Evolutionary conservation across 371 early-diverging fungal genomes (phyloP), one percentile per base, ranked within the genome.

Genomic region (Synchytrium microbalum): DNA sequence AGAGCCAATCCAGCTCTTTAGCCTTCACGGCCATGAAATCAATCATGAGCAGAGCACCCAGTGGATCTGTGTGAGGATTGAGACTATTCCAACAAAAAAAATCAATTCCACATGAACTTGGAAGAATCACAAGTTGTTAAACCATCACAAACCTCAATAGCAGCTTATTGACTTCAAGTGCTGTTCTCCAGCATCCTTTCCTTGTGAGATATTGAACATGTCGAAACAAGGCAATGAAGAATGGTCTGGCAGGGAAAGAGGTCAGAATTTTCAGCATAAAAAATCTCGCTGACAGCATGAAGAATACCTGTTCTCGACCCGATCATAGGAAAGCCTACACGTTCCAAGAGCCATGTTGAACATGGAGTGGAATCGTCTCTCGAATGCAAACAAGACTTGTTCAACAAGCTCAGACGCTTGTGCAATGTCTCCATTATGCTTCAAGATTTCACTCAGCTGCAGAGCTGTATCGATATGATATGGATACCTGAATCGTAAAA

Each of bases 161-260:
- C 14, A 92, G 73, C 73, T 91, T 95, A 63, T 86, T 83, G 64
- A 92, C 85, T 73, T 93, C 95, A 64, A 93, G 87, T 3, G 90
- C 88, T 2, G 94, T 93, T 46, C 91, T 72, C 95, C 95, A 95
- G 74, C 94, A 93, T 3, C 95, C 94, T 56, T 88, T 81, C 25
- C 92, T 82, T n/a, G 88, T 79, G 64, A 92, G 65, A 67, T 87
- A 90, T 69, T 86, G 85, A 55, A 92, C 82, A 53, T 94, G 93
- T 13, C 91, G 79, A 65, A 87, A 89, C 25, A 95, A 65, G 2
- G 91, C 90, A 58, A 93, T 66, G 68, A 88, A 92, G 72, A 94
- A 86, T 2, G 91, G 79, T 23, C 78, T 52, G n/a, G 19, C 25
- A 27, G 30, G 24, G 46, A 2, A 2, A 1, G 3, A 46, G 33